Percentiles rank a stretch among this genome's conserved stretches.
Conservation (phyloP, 345 rosid species). For the Salix arbutifolia region DNA sequence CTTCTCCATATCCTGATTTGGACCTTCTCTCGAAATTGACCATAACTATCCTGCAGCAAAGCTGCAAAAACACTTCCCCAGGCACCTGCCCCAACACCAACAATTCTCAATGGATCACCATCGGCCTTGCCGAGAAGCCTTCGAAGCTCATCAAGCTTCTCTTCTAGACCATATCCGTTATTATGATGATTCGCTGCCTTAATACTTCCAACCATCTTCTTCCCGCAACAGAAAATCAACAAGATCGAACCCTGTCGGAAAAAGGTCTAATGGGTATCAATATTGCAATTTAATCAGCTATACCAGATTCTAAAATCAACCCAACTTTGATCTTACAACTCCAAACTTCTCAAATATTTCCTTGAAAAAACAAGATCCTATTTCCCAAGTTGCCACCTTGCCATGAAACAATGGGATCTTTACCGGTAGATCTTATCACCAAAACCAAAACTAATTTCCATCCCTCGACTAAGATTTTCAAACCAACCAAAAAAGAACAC, state of each 20-base stretch:
- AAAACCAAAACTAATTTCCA: constrained; percentile 31
- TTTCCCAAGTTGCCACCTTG: constrained; percentile 19
- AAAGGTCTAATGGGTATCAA: not conserved
- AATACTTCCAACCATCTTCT: constrained; percentile 59
- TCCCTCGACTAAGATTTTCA: constrained; percentile 22
- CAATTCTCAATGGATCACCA: constrained; percentile 80
- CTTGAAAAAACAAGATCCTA: not conserved
- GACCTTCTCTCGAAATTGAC: constrained; percentile 81
- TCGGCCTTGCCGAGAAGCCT: constrained; percentile 62
- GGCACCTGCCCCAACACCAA: constrained; percentile 93
- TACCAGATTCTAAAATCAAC: constrained; percentile 10
- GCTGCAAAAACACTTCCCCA: constrained; percentile 98
- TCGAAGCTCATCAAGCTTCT: constrained; percentile 82
- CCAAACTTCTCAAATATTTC: constrained; percentile 1
- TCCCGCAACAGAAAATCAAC: constrained; percentile 13
- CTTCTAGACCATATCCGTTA: constrained; percentile 43
- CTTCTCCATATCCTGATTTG: constrained; percentile 93
- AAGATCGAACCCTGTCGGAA: constrained; percentile 7
- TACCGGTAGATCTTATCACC: constrained; percentile 39
- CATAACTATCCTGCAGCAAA: constrained; percentile 79
- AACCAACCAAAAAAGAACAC: constrained; percentile 26
- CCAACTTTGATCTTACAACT: constrained; percentile 6
- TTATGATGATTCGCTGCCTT: constrained; percentile 19
- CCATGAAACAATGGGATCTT: constrained; percentile 30
- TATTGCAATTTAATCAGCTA: not conserved